Percentiles rank a stretch among this genome's conserved stretches.
phyloP scores from a whole-genome alignment of 2,329 filamentous ascomycete species.

The Harringtonia lauricola region DNA sequence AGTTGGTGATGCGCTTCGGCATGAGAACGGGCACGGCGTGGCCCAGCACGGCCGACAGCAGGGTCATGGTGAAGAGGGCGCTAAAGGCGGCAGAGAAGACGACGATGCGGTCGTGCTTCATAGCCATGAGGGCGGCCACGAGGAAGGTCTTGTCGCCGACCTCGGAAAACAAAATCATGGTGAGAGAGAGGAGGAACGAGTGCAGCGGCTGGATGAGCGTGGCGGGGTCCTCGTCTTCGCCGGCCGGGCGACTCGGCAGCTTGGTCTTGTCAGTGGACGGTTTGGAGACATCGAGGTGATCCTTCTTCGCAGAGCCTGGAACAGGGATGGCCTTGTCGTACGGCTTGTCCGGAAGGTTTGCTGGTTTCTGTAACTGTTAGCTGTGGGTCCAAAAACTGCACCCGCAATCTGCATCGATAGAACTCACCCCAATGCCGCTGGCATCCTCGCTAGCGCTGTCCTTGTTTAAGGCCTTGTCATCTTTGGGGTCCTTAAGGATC shows the following conservation, averaged over 20 bases:
- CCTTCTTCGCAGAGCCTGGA: conserved; percentile 53
- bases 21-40: conserved; percentile 86
- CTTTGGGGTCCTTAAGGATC: conserved; percentile 31
- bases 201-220: conserved; percentile 68
- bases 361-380: conserved; percentile 75
- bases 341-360: conserved; percentile 66
- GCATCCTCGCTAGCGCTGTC: conserved; percentile 25
- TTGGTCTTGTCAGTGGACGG: conserved; percentile 19
- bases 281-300: conserved; percentile 45
- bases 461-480: conserved; percentile 27
- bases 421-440: conserved; percentile 46
- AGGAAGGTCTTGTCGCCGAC: conserved; percentile 98
- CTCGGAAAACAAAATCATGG: conserved; percentile 96
- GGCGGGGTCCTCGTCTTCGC: conserved; percentile 31
- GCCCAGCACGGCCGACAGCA: conserved; percentile 83
- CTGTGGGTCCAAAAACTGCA: too few relatives aligned
- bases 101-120: conserved; percentile 89
- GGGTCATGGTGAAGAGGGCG: conserved; percentile 86
- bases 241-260: conserved; percentile 5
- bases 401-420: too few relatives aligned
- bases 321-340: conserved; percentile 63
- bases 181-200: conserved; percentile 83
- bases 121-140: conserved; percentile 94
- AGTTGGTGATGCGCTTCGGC: conserved; percentile 81
- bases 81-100: conserved; percentile 94